These are phyloP conservation scores for Eutypa lata DNA, from an alignment of 2,329 filamentous ascomycete genomes.

Conservation along the genomic window DNA sequence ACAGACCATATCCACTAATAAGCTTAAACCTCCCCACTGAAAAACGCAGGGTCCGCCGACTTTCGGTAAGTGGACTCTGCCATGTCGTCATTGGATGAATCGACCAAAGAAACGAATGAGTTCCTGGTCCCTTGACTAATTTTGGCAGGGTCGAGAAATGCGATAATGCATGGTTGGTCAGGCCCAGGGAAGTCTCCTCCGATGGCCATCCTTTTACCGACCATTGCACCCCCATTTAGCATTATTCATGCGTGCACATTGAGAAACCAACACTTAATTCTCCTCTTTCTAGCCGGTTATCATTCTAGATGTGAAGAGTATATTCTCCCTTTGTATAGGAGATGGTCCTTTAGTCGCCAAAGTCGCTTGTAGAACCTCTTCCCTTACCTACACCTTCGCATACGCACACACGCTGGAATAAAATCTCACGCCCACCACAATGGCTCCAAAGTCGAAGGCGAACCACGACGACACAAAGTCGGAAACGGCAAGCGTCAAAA, in stretches of 20 bases:
- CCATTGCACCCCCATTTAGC: too few species aligned
- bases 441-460: conserved; percentile 26
- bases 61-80: not conserved
- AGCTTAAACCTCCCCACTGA: not conserved
- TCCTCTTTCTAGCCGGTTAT: not conserved
- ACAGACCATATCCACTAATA: not conserved
- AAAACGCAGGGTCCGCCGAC: not conserved
- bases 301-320: not conserved
- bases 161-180: not conserved
- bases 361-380: not conserved
- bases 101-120: not conserved
- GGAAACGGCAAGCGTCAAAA: conserved; percentile 31
- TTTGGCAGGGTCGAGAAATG: not conserved
- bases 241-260: too few species aligned
- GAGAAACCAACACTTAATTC: not conserved
- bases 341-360: not conserved
- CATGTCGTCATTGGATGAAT: conserved; percentile 1
- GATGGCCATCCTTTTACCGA: too few species aligned
- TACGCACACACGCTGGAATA: not conserved
- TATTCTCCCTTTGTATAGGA: not conserved
- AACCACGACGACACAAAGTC: conserved; percentile 33
- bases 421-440: conserved; percentile 1
- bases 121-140: not conserved
- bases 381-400: not conserved
- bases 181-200: too few species aligned